Evolutionary conservation across 495 filamentous ascomycete genomes (phyloP), one percentile per base, ranked within the genome.

Genomic region (Podospora bellae-mahoneyi): DNA sequence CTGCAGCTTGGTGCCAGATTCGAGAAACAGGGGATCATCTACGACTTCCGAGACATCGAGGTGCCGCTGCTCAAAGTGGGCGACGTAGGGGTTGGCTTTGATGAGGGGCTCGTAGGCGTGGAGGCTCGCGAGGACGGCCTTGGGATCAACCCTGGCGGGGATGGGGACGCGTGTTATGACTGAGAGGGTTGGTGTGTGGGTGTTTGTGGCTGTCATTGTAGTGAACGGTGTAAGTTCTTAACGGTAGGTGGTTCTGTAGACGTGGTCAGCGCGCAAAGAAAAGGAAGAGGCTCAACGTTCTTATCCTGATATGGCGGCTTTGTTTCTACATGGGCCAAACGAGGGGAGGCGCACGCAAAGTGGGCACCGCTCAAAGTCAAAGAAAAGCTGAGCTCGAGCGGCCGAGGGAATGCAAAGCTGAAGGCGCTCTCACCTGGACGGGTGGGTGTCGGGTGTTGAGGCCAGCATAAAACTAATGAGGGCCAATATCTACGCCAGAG

Each of bases 31-130:
- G 60, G 78, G 67, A 69, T 81, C 79, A 58, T 73, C 67, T 20
- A 69, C 73, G 32, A 78, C 64, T 56, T 74, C 72, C 1, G 61
- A 58, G 65, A 67, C 3, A 5, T 71, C 62, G n/a, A 80, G 63
- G 18, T 65, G 67, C 39, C 72, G 75, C 19, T 72, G 68, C 23
- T 73, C 64, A 68, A 75, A 80, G 30, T 62, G 56, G 20, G 69
- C 65, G 19, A 78, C 66, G 66, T 76, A 76, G 15, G 71, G 70
- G 66, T 78, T 79, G 20, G 76, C 71, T n/a, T 61, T 70, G 66
- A 81, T 78, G n/a, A 81, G 73, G 15, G 79, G 71, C 44, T 72
- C 66, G 71, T 76, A 76, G 18, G 76, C 66, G 55, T 79, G 76
- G 1, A 81, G 73, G 5, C 72, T 67, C 2, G 65, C 64, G 63